Evolutionary conservation across 2,329 filamentous ascomycete genomes (phyloP).

Genomic region (Paracorniculantispora psalliotae): DNA sequence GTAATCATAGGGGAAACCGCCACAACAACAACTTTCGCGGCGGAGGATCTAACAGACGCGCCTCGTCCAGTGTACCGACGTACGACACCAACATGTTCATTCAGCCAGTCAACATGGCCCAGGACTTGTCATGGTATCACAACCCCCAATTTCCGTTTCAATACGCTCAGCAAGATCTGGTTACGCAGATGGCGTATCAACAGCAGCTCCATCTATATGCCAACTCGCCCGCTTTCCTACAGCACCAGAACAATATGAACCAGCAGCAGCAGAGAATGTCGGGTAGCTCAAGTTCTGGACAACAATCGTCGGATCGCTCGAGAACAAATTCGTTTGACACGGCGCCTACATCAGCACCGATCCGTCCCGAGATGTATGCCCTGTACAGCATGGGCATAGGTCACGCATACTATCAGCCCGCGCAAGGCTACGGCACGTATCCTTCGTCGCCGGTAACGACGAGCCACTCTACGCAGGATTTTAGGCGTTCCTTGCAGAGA

Average conservation of each 20-base stretch:
- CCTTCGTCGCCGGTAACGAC: conserved; percentile 51
- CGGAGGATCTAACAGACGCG: conserved; percentile 43
- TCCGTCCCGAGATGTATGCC: conserved; percentile 53
- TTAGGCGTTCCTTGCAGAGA: conserved; percentile 53
- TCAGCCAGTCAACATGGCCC: conserved; percentile 38
- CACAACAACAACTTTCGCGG: conserved; percentile 39
- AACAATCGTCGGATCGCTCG: conserved; percentile 43
- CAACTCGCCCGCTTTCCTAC: conserved; percentile 29
- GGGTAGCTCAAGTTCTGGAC: conserved; percentile 21
- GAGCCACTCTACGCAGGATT: conserved; percentile 42
- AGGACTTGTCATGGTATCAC: conserved; percentile 48
- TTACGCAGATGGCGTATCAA: conserved; percentile 38
- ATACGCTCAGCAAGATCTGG: conserved; percentile 34
- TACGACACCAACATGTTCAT: conserved; percentile 48
- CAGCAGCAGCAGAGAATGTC: conserved; percentile 24
- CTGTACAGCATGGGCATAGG: conserved; percentile 40
- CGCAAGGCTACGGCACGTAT: conserved; percentile 45
- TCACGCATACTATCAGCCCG: conserved; percentile 43
- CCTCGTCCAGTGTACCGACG: conserved; percentile 46
- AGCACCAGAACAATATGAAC: conserved; percentile 31
- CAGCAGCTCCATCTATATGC: conserved; percentile 35
- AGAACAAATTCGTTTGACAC: conserved; percentile 61
- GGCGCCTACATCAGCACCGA: conserved; percentile 52
- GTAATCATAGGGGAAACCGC: conserved; percentile 44
- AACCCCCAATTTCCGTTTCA: conserved; percentile 37